Evolutionary conservation across 192 early-diverging fungal genomes (phyloP).

Genomic region (Coemansia guatemalensis): DNA sequence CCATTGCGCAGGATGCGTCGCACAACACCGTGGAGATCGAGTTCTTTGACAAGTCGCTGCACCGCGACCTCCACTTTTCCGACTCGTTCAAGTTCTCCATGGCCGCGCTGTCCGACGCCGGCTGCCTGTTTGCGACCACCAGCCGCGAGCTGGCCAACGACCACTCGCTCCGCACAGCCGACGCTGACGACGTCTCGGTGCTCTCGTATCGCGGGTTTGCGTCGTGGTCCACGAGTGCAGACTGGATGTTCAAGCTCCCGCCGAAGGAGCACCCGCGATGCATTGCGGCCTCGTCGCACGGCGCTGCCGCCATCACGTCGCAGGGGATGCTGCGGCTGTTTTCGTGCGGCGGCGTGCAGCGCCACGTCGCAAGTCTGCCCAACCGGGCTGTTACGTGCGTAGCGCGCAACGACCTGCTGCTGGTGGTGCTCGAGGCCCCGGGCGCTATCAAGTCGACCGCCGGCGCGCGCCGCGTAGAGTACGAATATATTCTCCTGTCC

Average conservation of each 20-base stretch:
- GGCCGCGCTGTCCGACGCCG: constrained; percentile 69
- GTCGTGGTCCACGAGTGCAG: constrained; percentile 65
- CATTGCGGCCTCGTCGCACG: constrained; percentile 68
- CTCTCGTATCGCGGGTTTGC: constrained; percentile 74
- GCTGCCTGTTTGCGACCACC: constrained; percentile 68
- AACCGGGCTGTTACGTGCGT: constrained; percentile 49
- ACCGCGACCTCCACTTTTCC: constrained; percentile 78
- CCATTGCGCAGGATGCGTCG: constrained; percentile 62
- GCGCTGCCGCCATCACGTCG: constrained; percentile 72
- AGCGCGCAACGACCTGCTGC: constrained; percentile 38
- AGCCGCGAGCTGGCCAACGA: constrained; percentile 45
- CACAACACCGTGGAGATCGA: constrained; percentile 82
- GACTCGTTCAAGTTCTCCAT: constrained; percentile 77
- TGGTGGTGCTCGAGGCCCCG: constrained; percentile 32
- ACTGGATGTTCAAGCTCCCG: constrained; percentile 76
- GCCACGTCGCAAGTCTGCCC: constrained; percentile 64
- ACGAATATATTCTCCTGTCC: constrained; percentile 38
- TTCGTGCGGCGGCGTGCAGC: constrained; percentile 76
- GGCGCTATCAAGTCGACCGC: constrained; percentile 22
- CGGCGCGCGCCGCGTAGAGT: constrained; percentile 25
- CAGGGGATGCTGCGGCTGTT: constrained; percentile 78
- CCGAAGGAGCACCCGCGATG: constrained; percentile 69
- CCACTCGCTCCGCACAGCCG: constrained; percentile 46
- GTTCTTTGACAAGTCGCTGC: constrained; percentile 81
- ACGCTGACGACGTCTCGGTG: constrained; percentile 56